Percentiles rank a stretch among this genome's conserved stretches.
Conservation (phyloP, 169 alveolate genomes). For the Miamiensis avidus region DNA sequence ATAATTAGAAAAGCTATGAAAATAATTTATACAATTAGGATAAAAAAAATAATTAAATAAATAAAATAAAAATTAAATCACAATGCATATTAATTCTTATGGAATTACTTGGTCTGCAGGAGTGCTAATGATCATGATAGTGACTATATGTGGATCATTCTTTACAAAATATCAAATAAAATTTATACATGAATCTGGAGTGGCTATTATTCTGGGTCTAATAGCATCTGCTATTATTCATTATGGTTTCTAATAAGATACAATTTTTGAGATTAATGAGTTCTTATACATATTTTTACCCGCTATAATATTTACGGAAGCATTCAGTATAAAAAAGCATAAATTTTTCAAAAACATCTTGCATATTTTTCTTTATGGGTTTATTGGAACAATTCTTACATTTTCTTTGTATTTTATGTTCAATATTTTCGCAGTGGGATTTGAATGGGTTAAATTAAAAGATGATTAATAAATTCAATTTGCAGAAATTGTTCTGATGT, state of each 20-base stretch:
- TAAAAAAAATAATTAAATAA: too few species aligned
- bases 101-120: neutral
- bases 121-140: neutral
- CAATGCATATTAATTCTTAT: neutral
- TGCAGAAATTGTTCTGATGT: neutral
- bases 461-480: neutral
- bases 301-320: neutral
- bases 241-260: neutral
- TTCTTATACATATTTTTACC: neutral
- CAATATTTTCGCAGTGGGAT: neutral
- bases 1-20: too few species aligned
- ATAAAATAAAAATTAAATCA: neutral
- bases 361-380: neutral
- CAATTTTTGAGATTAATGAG: neutral
- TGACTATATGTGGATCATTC: neutral
- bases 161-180: too few species aligned
- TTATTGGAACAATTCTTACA: neutral
- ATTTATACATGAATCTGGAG: neutral
- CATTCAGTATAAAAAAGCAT: neutral
- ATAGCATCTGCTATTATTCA: neutral
- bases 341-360: too few species aligned
- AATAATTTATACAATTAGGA: neutral
- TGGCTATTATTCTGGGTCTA: neutral
- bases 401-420: too few species aligned
- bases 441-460: neutral